These are phyloP conservation scores for Nannochloropsis salina DNA, from an alignment of 108 stramenopile genomes.

Conservation along the genomic window DNA sequence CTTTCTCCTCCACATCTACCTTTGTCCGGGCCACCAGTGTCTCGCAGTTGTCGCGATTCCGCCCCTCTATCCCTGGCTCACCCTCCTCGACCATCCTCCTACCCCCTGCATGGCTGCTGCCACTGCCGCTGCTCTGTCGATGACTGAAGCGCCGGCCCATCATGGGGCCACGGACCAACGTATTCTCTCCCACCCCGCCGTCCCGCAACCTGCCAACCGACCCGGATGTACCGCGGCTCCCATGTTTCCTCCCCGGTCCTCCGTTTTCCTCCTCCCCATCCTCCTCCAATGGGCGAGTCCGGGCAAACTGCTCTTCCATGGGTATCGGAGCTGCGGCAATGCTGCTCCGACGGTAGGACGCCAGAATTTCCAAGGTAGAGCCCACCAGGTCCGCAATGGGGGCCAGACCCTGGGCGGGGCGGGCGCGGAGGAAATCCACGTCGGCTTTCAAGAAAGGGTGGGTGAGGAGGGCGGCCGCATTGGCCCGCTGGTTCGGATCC, in stretches of 20 bases:
- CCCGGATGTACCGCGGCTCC: not conserved
- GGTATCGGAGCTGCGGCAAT: not conserved
- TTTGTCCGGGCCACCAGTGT: not conserved
- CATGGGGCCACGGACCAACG: not conserved
- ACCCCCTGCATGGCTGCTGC: not conserved
- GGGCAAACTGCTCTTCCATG: not conserved
- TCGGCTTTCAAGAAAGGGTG: not conserved
- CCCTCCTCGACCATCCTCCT: not conserved
- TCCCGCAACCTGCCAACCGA: not conserved
- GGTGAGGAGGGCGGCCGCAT: not conserved
- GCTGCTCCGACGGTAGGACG: not conserved
- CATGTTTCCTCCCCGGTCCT: not conserved
- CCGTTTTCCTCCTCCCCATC: not conserved
- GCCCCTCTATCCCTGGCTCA: not conserved
- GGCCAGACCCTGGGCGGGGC: not conserved
- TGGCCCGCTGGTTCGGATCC: constrained; percentile 31
- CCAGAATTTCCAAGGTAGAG: not conserved
- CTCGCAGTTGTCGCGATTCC: not conserved
- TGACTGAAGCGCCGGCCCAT: not conserved
- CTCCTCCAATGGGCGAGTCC: not conserved
- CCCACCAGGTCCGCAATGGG: not conserved
- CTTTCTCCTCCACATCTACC: not conserved
- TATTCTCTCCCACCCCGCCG: not conserved
- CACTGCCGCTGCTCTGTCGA: not conserved
- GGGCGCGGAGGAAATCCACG: not conserved